Evolutionary conservation across 768 basidiomycete genomes (phyloP), one percentile per base, ranked within the genome.

Genomic region (Mycena sanguinolenta): DNA sequence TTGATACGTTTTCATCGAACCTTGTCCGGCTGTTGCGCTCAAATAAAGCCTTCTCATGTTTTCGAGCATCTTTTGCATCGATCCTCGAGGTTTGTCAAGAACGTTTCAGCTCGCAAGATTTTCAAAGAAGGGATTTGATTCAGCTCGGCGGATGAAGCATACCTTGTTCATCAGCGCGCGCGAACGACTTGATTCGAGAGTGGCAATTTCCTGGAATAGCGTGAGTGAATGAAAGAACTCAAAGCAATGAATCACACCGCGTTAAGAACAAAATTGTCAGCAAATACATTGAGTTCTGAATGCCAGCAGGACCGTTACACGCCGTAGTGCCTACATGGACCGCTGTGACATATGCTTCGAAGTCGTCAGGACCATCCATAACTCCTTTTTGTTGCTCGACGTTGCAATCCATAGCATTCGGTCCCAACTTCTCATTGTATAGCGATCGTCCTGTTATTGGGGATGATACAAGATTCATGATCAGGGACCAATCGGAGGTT

Each of bases 261-360:
- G 13, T 42, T 30, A 50, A 82, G 66, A 61, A 80, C 70, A 65
- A 81, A 74, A 10, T 32, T 57, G 27, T 81, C 81, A 3, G 72
- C 71, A 38, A 81, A 81, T 9, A 52, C 54, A 46, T 79, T 73
- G 50, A 81, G 73, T 75, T 78, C 3, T 65, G 63, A 4, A 78
- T 32, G n/a, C 79, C 59, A 14, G 65, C 34, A 14, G 70, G 44
- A 0, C 73, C 76, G 69, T 90, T 87, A 73, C 91, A 91, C 70
- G 88, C 84, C 58, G 83, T 81, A 42, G 88, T 86, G 38, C 91
- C 84, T 53, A 84, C 87, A 74, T 89, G 86, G 13, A 91, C 87
- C 39, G 89, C 87, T 69, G 89, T 84, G 66, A 91, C 83, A 28
- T 79, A 78, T 23, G 57, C 63, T 63, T 77, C 74, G 3, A 76